phyloP scores from a whole-genome alignment of 495 filamentous ascomycete genomes.

The Darksidea phi region DNA sequence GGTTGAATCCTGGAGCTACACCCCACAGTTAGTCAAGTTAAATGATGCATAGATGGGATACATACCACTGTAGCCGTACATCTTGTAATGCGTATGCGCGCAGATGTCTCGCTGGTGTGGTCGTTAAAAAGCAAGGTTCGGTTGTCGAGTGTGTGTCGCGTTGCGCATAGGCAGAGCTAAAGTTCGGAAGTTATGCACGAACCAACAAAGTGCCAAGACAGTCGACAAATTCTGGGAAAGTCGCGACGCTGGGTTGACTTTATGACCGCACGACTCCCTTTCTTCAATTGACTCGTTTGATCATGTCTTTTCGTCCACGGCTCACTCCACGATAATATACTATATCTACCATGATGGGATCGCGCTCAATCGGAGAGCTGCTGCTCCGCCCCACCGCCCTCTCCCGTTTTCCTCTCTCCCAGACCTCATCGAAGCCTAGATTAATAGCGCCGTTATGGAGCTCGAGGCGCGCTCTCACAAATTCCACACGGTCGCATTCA shows the following conservation, averaged over 20 bases:
- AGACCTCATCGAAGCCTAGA: neutral
- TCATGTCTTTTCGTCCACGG: neutral
- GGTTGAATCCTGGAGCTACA: conserved; percentile 1
- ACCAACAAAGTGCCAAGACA: neutral
- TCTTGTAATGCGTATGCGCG: conserved; percentile 26
- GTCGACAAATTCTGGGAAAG: neutral
- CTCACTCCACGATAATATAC: neutral
- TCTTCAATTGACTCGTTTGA: neutral
- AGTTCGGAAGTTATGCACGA: neutral
- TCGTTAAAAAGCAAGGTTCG: neutral
- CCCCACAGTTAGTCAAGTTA: no score
- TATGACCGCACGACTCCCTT: neutral
- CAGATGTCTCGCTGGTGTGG: neutral
- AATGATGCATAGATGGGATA: conserved; percentile 3
- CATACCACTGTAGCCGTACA: conserved; percentile 82
- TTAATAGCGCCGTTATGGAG: neutral
- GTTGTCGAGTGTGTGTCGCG: neutral
- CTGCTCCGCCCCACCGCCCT: conserved; percentile 24
- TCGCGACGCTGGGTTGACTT: neutral
- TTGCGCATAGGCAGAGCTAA: neutral
- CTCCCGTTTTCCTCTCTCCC: neutral
- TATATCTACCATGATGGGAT: conserved; percentile 12
- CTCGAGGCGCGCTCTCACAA: neutral
- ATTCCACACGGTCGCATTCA: neutral
- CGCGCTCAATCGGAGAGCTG: conserved; percentile 16